Base-by-base conservation (phyloP, 139 green algal species). In the Chlorella sp. region DNA sequence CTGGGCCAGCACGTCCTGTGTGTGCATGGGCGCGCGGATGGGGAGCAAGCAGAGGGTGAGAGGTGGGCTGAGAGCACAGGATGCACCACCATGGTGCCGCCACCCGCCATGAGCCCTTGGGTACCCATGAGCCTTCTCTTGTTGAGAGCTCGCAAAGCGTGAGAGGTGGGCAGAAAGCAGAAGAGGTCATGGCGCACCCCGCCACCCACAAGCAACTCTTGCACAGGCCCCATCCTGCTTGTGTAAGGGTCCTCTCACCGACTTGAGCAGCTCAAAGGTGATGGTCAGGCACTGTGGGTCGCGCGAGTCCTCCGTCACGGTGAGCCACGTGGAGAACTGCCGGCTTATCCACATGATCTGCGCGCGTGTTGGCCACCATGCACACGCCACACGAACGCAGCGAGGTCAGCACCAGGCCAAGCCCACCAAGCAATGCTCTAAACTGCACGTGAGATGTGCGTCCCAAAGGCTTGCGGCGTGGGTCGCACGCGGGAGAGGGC, bases 251-350 rank as follows among this genome's bases (percentile, higher is more conserved):
- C n/a, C n/a, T 60, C 65, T 33, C 32, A 59, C 32, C 33, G 74
- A 33, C 69, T 82, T 31, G 33, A 80, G 20, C 49, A 86, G 76
- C 2, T 67, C 62, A 65, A 86, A 86, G 3, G 42, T 60, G 29
- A 68, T 78, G 5, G 35, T 62, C 36, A 86, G 80, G 76, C 70
- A 76, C 27, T 75, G 49, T 0, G 70, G 64, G 30, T 80, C 75
- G 2, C 80, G 49, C 1, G 31, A 10, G 63, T 86, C 80, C 26
- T 86, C 80, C 20, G 55, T 50, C 0, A 86, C 80, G 2, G 73
- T 66, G 31, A 86, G 73, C 51, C 63, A 78, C 3, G 80, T 86
- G 49, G 34, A 69, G 70, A 73, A 82, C 14, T 62, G 55, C 20
- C 71, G 55, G 26, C 49, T 60, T 6, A 77, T 70, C 64, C 63